Percentiles rank a stretch among this genome's conserved stretches.
phyloP scores from a whole-genome alignment of 306 rosid species.

The Cucumis sativus region Cucumber_9930_V3 NC_026656.2:3124501-3125000 shows the following conservation, averaged over 20 bases:
- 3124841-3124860: background rate
- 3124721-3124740: background rate
- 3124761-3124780: background rate
- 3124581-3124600: background rate
- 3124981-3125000: slow-evolving; percentile 25
- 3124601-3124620: background rate
- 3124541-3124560: too few species aligned
- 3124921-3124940: slow-evolving; percentile 35
- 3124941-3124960: slow-evolving; percentile 67
- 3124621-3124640: background rate
- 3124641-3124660: background rate
- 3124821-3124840: background rate
- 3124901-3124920: background rate
- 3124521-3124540: too few species aligned
- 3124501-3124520: too few species aligned
- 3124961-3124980: slow-evolving; percentile 31
- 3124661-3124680: background rate
- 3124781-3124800: background rate
- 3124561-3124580: background rate
- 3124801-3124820: background rate
- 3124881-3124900: background rate
- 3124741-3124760: background rate
- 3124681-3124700: background rate
- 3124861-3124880: background rate
- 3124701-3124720: background rate